Evolutionary conservation across 2,329 filamentous ascomycete genomes (phyloP), one percentile per base, ranked within the genome.

Genomic region (Trichoderma arundinaceum): DNA sequence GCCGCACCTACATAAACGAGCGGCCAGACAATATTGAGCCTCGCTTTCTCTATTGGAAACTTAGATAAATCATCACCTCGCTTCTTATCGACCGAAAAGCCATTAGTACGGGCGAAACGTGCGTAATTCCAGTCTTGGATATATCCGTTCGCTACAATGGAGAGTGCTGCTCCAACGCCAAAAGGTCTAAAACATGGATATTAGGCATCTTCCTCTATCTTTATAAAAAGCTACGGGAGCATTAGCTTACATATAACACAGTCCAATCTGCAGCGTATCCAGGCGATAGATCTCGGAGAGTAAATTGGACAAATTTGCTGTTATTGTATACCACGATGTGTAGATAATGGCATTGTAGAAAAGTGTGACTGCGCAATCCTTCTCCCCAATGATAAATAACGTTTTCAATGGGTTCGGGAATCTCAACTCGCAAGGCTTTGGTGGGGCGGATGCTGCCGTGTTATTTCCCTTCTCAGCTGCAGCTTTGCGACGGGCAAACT

Each of bases 101-200:
- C 64, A 19, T 54, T 17, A 19, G 35, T 7, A n/a, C 35, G 46
- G 51, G 44, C 43, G 33, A 51, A 13, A 3, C 58, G 44, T 33
- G 58, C 44, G 22, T 52, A 52, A 33, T 61, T 61, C 44, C 44
- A 61, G 46, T 61, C 58, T 22, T 48, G 33, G n/a, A 61, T 61
- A 38, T 49, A 39, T 28, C 57, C 57, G 44, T 61, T 61, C 6
- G 43, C 57, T 15, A 51, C 9, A 9, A 61, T 49, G 10, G 57
- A 46, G 17, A 61, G 32, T 13, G 57, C 57, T 19, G 57, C 57
- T 13, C 57, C 57, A 17, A 46, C n/a, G 13, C 57, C 57, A 51
- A 61, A 61, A 9, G 57, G 57, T 32, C 54, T 58, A 28, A 13
- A 6, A 58, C n/a, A 28, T 33, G 22, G 5, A 17, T 3, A 46